Conservation (phyloP, 352 stramenopile genomes). For the Pythium rishiriense region DNA sequence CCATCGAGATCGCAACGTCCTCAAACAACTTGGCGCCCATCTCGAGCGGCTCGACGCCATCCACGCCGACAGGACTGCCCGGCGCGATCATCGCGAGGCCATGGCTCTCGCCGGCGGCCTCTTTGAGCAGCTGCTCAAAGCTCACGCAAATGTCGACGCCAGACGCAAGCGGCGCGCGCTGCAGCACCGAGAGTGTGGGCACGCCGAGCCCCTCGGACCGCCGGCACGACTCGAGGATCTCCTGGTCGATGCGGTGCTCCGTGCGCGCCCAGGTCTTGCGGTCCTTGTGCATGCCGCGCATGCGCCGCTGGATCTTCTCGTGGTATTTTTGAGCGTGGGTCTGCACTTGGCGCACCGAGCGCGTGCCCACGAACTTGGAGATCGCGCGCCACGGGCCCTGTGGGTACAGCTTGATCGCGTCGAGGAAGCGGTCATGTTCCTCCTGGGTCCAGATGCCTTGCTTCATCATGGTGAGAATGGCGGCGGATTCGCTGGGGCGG, state of each 20-base stretch:
- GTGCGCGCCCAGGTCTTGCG: constrained; percentile 16
- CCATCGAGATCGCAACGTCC: constrained; percentile 1
- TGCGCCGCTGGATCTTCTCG: constrained; percentile 26
- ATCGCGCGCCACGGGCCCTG: constrained; percentile 22
- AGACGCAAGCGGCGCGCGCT: not conserved
- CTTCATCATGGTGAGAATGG: constrained; percentile 13
- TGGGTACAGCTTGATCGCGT: constrained; percentile 31
- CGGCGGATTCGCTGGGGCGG: not conserved
- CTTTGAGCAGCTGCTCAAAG: constrained; percentile 19
- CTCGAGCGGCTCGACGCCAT: constrained; percentile 11
- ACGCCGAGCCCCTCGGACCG: constrained; percentile 8
- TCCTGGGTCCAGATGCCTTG: constrained; percentile 30
- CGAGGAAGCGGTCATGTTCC: constrained; percentile 33
- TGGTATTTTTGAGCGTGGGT: constrained; percentile 31
- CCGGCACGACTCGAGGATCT: constrained; percentile 22
- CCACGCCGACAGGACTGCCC: constrained; percentile 10
- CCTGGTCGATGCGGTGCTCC: constrained; percentile 27
- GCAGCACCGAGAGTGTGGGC: constrained; percentile 1
- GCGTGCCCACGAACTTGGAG: constrained; percentile 22
- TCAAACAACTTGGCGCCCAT: constrained; percentile 1
- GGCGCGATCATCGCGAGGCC: not conserved
- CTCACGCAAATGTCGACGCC: constrained; percentile 1
- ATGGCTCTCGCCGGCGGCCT: not conserved
- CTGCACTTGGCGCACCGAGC: constrained; percentile 25
- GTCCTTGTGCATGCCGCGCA: constrained; percentile 22